phyloP scores from a whole-genome alignment of 768 basidiomycete genomes.

The Hypholoma sublateritium region DNA sequence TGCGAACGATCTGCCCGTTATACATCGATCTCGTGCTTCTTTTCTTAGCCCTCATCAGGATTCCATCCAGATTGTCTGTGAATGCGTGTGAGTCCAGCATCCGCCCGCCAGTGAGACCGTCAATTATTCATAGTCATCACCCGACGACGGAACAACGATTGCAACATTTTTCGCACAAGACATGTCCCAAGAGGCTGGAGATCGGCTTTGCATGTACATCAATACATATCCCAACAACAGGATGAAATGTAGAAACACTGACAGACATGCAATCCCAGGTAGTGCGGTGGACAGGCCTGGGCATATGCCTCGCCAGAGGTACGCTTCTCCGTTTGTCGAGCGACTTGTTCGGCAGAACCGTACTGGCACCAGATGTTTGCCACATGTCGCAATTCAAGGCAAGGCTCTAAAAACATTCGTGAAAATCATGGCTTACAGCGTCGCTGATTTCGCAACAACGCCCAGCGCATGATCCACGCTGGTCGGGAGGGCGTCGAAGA shows the following conservation, averaged over 20 bases:
- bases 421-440: no score
- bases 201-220: constrained; percentile 2
- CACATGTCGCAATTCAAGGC: constrained; percentile 6
- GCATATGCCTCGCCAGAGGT: constrained; percentile 4
- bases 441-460: not conserved
- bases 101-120: not conserved
- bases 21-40: constrained; percentile 26
- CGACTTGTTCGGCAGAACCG: constrained; percentile 10
- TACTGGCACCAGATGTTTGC: constrained; percentile 15
- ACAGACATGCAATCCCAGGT: constrained; percentile 1
- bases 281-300: constrained; percentile 8
- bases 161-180: no score
- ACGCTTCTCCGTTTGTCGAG: constrained; percentile 10
- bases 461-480: not conserved
- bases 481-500: not conserved
- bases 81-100: not conserved
- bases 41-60: constrained; percentile 20
- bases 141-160: constrained; percentile 17
- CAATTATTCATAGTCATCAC: constrained; percentile 13
- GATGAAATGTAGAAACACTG: not conserved
- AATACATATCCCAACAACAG: not conserved
- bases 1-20: constrained; percentile 14
- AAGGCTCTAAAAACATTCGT: not conserved
- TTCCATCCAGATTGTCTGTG: constrained; percentile 14
- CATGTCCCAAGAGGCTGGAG: not conserved